Evolutionary conservation across 2,329 filamentous ascomycete species (phyloP).

Genomic region (Aspergillus novoparasiticus): DNA sequence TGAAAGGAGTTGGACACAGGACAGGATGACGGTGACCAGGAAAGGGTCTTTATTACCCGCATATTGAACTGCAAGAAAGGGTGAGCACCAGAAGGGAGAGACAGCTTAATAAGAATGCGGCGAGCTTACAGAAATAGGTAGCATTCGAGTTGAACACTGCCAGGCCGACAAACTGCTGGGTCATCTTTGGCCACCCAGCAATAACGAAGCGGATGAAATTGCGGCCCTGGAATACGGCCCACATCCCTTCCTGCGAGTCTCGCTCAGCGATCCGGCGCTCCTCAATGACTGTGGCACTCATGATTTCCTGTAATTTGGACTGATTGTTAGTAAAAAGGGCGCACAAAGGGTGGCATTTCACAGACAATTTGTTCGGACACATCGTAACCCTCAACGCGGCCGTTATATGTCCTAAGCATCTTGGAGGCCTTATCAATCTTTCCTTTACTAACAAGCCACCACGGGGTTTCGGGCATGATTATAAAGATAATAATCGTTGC

Average conservation of each 20-base stretch:
- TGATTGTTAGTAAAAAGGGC: background rate
- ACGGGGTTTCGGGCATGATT: conserved; percentile 12
- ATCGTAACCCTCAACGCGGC: conserved; percentile 34
- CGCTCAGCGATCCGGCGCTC: conserved; percentile 35
- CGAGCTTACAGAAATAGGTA: conserved; percentile 41
- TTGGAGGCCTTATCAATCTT: conserved; percentile 21
- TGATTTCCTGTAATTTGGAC: conserved; percentile 29
- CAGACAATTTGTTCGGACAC: conserved; percentile 37
- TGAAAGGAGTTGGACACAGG: conserved; percentile 46
- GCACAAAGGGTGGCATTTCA: background rate
- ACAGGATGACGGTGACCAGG: conserved; percentile 46
- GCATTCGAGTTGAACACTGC: conserved; percentile 44
- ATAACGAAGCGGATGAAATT: conserved; percentile 43
- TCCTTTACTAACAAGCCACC: conserved; percentile 17
- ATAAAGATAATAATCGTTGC: conserved; percentile 24
- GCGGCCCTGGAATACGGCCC: conserved; percentile 41
- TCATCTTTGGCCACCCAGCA: conserved; percentile 44
- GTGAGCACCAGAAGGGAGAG: conserved; percentile 3
- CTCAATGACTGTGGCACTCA: conserved; percentile 37
- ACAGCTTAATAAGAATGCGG: background rate
- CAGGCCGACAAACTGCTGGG: conserved; percentile 45
- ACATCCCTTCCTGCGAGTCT: conserved; percentile 31
- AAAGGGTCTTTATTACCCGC: conserved; percentile 47
- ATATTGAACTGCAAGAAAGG: conserved; percentile 36
- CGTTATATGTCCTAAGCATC: conserved; percentile 31